Evolutionary conservation across 495 filamentous ascomycete genomes (phyloP).

Genomic region (Neurospora sp.): DNA sequence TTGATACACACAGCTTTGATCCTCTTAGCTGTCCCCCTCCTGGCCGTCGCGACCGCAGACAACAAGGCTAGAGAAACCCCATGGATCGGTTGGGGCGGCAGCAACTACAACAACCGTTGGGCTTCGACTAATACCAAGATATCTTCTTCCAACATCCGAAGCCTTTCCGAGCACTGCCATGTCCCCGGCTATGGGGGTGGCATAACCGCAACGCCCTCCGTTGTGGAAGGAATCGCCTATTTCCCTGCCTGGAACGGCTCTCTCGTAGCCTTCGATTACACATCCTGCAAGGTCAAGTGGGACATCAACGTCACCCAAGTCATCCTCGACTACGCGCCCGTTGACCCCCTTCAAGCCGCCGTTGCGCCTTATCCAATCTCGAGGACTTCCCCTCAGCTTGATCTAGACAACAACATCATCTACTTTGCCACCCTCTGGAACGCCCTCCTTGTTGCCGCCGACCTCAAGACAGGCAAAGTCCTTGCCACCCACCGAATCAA

Average conservation of each 20-base stretch:
- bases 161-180: constrained; percentile 10
- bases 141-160: constrained; percentile 9
- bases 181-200: constrained; percentile 10
- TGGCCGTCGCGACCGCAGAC: not conserved
- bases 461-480: constrained; percentile 14
- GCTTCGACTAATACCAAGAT: constrained; percentile 13
- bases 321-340: constrained; percentile 13
- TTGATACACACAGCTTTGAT: not conserved
- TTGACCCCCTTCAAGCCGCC: constrained; percentile 5
- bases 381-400: constrained; percentile 21
- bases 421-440: constrained; percentile 26
- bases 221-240: constrained; percentile 18
- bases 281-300: constrained; percentile 23
- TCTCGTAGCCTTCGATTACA: constrained; percentile 27
- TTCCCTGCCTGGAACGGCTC: constrained; percentile 29
- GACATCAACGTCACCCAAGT: constrained; percentile 21
- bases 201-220: constrained; percentile 23
- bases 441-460: constrained; percentile 26
- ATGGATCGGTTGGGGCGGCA: constrained; percentile 7
- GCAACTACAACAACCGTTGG: constrained; percentile 21
- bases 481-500: constrained; percentile 20
- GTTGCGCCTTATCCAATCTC: constrained; percentile 5
- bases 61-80: not conserved
- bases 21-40: not conserved
- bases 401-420: constrained; percentile 19